Base-by-base conservation (phyloP, 352 stramenopile species). In the Globisporangium irregulare region DNA sequence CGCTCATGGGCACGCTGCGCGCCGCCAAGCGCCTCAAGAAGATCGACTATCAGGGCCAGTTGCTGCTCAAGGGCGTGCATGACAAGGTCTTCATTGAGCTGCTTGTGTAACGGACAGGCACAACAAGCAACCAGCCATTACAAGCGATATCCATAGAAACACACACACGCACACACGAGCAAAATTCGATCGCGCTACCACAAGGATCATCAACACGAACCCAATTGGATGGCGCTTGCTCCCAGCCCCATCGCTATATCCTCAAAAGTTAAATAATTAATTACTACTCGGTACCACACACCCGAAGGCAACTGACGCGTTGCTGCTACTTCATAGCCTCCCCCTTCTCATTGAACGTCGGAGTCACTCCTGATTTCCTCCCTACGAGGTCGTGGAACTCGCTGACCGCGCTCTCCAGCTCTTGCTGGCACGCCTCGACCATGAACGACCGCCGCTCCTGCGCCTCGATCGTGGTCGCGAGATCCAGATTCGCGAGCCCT, bases 1-100 rank as follows among this genome's bases (percentile, higher is more conserved):
- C 88, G 24, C 74, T 96, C 57, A 90, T 96, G 70, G 88, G 88
- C 66, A 96, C 88, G 66, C 79, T 96, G 25, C 88, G 87, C 63
- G 81, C 83, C 46, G 88, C 88, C 59, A 92, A 92, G 69, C 83
- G 82, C 38, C 68, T 80, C 60, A 87, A 87, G 69, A 78, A 92
- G 59, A 91, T 96, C 68, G 76, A 88, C 54, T 96, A 90, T 77
- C 64, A 88, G 50, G 88, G 88, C 24, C 86, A 94, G 68, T 69
- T 96, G 53, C 75, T 96, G 59, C 75, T 96, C 68, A 96, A 96
- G 72, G 88, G 88, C 61, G 71, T 81, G 38, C 77, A 93, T 71
- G 86, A 96, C 74, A 84, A 91, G 36, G 79, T 92, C 25, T 84
- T 87, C 64, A 94, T 96, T 64, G 61, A 80, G 60, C 77, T 94